These are phyloP conservation scores for Cyberlindnera veronae DNA, from an alignment of 805 yeast genomes.

Conservation along the genomic window DNA sequence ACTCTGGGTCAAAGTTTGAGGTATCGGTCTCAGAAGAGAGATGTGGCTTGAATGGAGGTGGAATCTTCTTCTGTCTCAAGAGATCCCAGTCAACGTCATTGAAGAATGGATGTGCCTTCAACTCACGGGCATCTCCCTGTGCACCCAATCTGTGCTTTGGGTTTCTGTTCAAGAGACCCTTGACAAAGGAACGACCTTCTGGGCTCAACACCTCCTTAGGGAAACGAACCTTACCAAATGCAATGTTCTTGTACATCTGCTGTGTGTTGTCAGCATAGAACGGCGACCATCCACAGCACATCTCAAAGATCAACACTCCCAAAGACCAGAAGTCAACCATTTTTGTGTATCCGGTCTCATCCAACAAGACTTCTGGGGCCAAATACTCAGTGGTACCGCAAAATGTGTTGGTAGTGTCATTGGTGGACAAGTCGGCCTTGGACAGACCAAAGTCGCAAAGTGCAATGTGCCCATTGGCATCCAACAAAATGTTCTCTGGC, in stretches of 20 bases:
- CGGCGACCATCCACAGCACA: constrained; percentile 99
- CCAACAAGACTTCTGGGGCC: constrained; percentile 94
- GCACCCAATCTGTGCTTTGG: constrained; percentile 96
- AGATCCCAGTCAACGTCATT: constrained; percentile 88
- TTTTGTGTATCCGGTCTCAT: constrained; percentile 94
- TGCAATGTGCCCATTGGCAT: constrained; percentile 96
- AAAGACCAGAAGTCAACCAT: constrained; percentile 99
- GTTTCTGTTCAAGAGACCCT: constrained; percentile 90
- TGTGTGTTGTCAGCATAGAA: constrained; percentile 97
- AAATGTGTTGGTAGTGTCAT: constrained; percentile 89
- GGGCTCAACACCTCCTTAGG: constrained; percentile 92
- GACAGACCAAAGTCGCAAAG: constrained; percentile 96
- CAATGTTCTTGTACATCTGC: constrained; percentile 98
- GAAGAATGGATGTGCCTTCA: constrained; percentile 89
- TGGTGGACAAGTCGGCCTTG: constrained; percentile 82
- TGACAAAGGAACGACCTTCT: constrained; percentile 94
- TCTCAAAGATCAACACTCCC: constrained; percentile 94
- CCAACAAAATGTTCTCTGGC: constrained; percentile 93
- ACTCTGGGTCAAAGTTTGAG: constrained; percentile 96
- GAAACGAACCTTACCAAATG: constrained; percentile 95
- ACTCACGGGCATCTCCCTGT: constrained; percentile 84
- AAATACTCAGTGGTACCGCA: constrained; percentile 98
- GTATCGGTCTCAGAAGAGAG: constrained; percentile 88
- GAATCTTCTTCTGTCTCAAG: constrained; percentile 72
- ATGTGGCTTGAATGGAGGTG: constrained; percentile 97